Base-by-base conservation (phyloP, 2,329 filamentous ascomycete genomes). In the Aspergillus hortae region DNA sequence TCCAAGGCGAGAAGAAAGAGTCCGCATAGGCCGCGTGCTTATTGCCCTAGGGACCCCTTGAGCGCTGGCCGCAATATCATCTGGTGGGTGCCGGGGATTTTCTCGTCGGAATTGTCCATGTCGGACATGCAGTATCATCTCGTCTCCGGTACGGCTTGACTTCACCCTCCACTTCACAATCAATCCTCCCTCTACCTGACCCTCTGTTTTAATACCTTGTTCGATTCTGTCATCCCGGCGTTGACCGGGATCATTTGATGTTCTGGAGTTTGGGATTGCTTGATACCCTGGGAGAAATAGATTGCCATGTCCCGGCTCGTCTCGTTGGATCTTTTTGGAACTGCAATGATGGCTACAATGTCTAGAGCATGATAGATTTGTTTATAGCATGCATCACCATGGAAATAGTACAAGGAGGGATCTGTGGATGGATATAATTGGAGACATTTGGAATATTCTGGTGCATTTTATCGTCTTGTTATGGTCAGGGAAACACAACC, bases 1-100 rank as follows among this genome's bases (percentile, higher is more conserved):
- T 78, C 48, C 71, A 74, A 32, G 58, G 58, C 11, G 59, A 71
- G 46, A 59, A 72, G 49, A 63, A 61, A 48, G 63, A 59, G 41
- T 56, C 63, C 42, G 58, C 65, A 45, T 68, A 60, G 57, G 17
- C 15, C 7, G 21, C 11, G 14, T 23, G 23, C 23, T 43, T 38
- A 12, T 27, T 23, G 9, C n/a, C 27, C 21, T 23, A 10, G 27
- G 44, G 14, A 36, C 36, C 44, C 49, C 46, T 30, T 15, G 19
- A 38, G 36, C 44, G 49, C 49, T 51, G 44, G 44, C 41, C 49
- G 44, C 38, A 35, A 47, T 40, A n/a, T 19, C 43, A 43, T 42
- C 9, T 38, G 27, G 38, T 19, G 44, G 44, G 46, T 43, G 36
- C 19, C 44, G 42, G 49, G 49, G 35, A 41, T 38, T 36, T 47